Percentiles rank a stretch among this genome's conserved stretches.
phyloP scores from a whole-genome alignment of 768 basidiomycete species.

The Collybiopsis confluens region DNA sequence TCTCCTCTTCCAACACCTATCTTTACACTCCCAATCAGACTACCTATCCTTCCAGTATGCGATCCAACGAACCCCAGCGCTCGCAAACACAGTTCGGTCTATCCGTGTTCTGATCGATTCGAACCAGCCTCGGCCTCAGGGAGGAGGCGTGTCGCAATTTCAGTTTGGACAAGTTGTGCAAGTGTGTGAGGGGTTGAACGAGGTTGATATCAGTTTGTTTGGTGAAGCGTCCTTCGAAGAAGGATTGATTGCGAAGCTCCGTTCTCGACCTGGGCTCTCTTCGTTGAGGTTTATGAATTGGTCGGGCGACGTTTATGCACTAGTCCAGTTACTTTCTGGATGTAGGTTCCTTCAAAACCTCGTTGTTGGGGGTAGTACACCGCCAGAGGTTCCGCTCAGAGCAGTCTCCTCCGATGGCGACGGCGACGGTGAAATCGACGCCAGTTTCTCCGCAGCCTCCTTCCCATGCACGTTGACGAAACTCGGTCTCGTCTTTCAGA shows the following conservation, averaged over 20 bases:
- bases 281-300: slow-evolving; percentile 65
- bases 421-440: no score
- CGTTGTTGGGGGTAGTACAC: slow-evolving; percentile 50
- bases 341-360: slow-evolving; percentile 59
- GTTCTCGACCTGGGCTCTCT: slow-evolving; percentile 48
- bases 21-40: slow-evolving; percentile 47
- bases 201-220: slow-evolving; percentile 54
- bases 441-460: no score
- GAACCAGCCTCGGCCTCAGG: slow-evolving; percentile 71
- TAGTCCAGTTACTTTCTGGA: slow-evolving; percentile 59
- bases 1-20: slow-evolving; percentile 56
- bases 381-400: slow-evolving; percentile 47
- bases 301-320: slow-evolving; percentile 55
- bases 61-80: slow-evolving; percentile 46
- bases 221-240: slow-evolving; percentile 52
- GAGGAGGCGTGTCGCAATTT: no score
- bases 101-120: slow-evolving; percentile 60
- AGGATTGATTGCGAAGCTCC: slow-evolving; percentile 46
- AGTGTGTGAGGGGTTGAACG: slow-evolving; percentile 53
- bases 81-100: slow-evolving; percentile 49
- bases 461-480: slow-evolving; percentile 45
- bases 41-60: slow-evolving; percentile 52
- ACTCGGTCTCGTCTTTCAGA: slow-evolving; percentile 63
- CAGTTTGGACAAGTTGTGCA: slow-evolving; percentile 57
- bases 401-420: no score